phyloP scores from a whole-genome alignment of 2,329 filamentous ascomycete genomes.

The Penicillium sp. region DNA sequence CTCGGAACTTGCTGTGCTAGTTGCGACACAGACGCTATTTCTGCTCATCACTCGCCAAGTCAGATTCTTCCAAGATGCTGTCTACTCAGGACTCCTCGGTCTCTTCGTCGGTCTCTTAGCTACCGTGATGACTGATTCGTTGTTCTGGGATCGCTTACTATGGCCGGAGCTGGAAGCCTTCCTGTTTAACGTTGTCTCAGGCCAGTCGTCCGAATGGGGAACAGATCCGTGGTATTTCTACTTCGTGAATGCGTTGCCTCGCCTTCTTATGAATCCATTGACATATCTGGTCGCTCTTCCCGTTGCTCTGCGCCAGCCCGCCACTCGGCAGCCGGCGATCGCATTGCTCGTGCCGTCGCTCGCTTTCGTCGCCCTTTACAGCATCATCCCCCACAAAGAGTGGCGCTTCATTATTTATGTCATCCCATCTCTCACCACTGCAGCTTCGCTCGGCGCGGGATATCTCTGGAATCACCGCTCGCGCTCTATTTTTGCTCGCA shows the following conservation, averaged over 20 bases:
- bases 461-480: slow-evolving; percentile 65
- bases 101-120: slow-evolving; percentile 64
- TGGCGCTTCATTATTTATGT: slow-evolving; percentile 91
- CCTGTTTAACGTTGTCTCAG: slow-evolving; percentile 83
- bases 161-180: slow-evolving; percentile 93
- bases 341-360: slow-evolving; percentile 64
- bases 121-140: slow-evolving; percentile 78
- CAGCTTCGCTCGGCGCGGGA: slow-evolving; percentile 70
- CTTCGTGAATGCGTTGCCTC: slow-evolving; percentile 75
- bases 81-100: slow-evolving; percentile 65
- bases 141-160: slow-evolving; percentile 81
- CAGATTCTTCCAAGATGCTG: slow-evolving; percentile 53
- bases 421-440: slow-evolving; percentile 75
- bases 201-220: slow-evolving; percentile 84
- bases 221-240: slow-evolving; percentile 84
- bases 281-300: slow-evolving; percentile 54
- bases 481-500: slow-evolving; percentile 58
- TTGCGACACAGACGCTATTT: slow-evolving; percentile 65
- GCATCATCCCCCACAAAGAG: slow-evolving; percentile 90
- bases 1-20: slow-evolving; percentile 80
- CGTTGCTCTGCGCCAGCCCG: slow-evolving; percentile 50
- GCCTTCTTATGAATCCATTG: slow-evolving; percentile 78
- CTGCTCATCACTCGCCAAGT: slow-evolving; percentile 59
- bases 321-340: slow-evolving; percentile 51
- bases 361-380: slow-evolving; percentile 76